phyloP scores from a whole-genome alignment of 2,329 filamentous ascomycete genomes.

The Aureobasidium sp. region DNA sequence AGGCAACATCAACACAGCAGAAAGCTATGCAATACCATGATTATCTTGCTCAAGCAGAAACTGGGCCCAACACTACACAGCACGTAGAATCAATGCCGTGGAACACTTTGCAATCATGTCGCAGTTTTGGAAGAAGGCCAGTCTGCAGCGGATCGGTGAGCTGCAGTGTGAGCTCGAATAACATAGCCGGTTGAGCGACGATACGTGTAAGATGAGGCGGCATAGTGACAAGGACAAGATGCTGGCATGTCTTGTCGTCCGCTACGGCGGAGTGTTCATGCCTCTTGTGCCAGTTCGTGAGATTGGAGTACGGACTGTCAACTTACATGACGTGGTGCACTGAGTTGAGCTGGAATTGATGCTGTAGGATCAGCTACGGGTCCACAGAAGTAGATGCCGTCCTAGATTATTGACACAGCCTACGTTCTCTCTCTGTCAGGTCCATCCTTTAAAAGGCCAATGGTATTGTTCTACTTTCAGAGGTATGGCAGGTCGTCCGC shows the following conservation, averaged over 20 bases:
- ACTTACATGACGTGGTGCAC: not conserved
- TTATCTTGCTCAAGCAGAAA: too few species aligned
- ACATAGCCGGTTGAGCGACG: not conserved
- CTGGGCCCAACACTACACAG: not conserved
- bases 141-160: not conserved
- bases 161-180: not conserved
- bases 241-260: not conserved
- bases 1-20: not conserved
- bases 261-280: not conserved
- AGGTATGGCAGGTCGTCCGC: too few species aligned
- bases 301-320: not conserved
- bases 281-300: too few species aligned
- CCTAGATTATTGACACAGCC: too few species aligned
- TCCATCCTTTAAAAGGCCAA: too few species aligned
- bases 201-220: not conserved
- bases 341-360: too few species aligned
- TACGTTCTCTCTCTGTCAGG: too few species aligned
- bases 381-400: too few species aligned
- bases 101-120: not conserved
- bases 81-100: not conserved
- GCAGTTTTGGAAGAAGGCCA: too few species aligned
- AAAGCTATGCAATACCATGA: not conserved
- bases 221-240: not conserved
- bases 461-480: not conserved
- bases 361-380: too few species aligned